Conservation (phyloP, 139 green algal species). For the Chlamydomonas applanata region DNA sequence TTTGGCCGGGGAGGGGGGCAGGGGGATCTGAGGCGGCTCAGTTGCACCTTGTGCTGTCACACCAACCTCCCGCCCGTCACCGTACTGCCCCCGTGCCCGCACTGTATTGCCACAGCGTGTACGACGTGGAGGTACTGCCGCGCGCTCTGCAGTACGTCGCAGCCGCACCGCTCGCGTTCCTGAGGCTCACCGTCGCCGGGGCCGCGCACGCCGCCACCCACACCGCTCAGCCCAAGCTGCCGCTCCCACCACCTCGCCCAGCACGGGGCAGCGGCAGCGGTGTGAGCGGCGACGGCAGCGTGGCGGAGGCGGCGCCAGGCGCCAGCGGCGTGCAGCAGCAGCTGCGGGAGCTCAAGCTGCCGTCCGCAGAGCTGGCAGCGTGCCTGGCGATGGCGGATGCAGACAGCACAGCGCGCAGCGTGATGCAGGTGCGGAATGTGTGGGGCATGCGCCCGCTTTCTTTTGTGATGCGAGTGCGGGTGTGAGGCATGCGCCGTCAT, state of each 20-base stretch:
- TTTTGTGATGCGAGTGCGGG: no score
- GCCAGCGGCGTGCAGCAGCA: no score
- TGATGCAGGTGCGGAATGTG: background rate
- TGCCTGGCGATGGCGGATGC: background rate
- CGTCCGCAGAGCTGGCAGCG: background rate
- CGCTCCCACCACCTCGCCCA: no score
- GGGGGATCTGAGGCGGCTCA: no score
- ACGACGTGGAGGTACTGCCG: slow-evolving; percentile 42
- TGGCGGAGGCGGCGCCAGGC: background rate
- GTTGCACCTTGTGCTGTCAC: no score
- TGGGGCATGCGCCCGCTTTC: background rate
- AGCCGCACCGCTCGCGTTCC: slow-evolving; percentile 54
- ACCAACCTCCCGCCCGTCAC: no score
- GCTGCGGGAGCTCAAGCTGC: background rate
- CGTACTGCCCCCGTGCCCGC: no score
- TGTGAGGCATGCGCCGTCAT: no score
- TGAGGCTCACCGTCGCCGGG: slow-evolving; percentile 45
- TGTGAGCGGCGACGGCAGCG: background rate
- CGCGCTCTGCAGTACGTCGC: slow-evolving; percentile 43
- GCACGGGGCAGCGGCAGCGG: no score
- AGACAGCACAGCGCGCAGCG: background rate
- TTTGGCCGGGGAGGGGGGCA: no score
- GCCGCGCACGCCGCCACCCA: background rate
- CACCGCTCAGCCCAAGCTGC: no score
- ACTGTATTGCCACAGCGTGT: slow-evolving; percentile 16